These are phyloP conservation scores for Sporothrix euskadiensis DNA, from an alignment of 2,329 filamentous ascomycete species.

Conservation along the genomic window DNA sequence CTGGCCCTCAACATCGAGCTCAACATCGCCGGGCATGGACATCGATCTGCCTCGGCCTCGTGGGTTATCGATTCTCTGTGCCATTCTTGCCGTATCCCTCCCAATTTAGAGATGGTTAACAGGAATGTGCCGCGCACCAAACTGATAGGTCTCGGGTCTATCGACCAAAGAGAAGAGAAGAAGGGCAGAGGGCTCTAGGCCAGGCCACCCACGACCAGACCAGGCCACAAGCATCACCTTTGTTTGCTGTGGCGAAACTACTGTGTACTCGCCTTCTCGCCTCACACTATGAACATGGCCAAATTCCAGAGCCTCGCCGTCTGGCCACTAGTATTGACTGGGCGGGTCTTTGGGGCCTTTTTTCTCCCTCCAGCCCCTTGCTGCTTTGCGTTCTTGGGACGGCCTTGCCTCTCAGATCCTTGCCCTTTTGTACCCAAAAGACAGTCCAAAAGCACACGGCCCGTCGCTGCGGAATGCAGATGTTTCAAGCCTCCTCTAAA, in stretches of 20 bases:
- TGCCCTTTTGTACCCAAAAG: background rate
- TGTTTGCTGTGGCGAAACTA: background rate
- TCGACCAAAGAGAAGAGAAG: background rate
- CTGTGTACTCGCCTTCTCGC: background rate
- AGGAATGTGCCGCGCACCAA: conserved; percentile 12
- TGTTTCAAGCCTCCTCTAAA: background rate
- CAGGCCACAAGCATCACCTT: background rate
- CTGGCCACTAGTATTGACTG: background rate
- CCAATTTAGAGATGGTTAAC: conserved; percentile 4
- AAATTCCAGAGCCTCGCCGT: conserved; percentile 27
- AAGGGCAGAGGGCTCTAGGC: background rate
- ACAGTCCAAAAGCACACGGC: background rate
- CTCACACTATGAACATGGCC: background rate
- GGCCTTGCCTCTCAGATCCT: background rate
- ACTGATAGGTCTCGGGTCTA: conserved; percentile 16
- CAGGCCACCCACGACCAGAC: background rate
- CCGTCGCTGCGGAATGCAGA: conserved; percentile 20
- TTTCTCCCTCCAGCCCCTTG: conserved; percentile 23
- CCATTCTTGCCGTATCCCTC: conserved; percentile 20
- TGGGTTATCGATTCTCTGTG: conserved; percentile 6
- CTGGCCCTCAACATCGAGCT: background rate
- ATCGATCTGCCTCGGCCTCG: conserved; percentile 12
- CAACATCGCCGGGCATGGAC: background rate
- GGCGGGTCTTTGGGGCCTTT: background rate
- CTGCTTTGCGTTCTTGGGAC: conserved; percentile 8